phyloP scores from a whole-genome alignment of 352 stramenopile genomes.

The Phytophthora citrophthora region DNA sequence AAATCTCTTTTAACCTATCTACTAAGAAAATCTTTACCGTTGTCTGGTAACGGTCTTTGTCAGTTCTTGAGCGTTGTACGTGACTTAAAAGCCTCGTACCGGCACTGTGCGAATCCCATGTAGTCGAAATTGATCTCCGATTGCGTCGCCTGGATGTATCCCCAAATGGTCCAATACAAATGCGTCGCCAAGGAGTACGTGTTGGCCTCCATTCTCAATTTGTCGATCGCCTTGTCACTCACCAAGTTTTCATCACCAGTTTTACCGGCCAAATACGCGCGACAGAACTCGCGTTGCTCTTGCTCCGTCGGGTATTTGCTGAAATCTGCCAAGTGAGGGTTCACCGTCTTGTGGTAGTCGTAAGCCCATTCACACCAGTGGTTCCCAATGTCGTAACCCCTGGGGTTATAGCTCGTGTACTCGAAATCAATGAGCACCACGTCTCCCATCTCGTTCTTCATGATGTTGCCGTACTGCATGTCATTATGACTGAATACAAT shows the following conservation, averaged over 20 bases:
- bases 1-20: too few relatives aligned
- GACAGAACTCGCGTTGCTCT: slow-evolving; percentile 75
- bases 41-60: too few relatives aligned
- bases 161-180: slow-evolving; percentile 91
- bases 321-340: slow-evolving; percentile 78
- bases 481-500: slow-evolving; percentile 94
- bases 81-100: slow-evolving; percentile 75
- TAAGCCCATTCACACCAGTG: slow-evolving; percentile 92
- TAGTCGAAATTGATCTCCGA: slow-evolving; percentile 95
- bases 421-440: slow-evolving; percentile 94
- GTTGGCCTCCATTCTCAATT: slow-evolving; percentile 74
- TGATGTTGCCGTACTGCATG: slow-evolving; percentile 93
- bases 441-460: slow-evolving; percentile 60
- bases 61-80: slow-evolving; percentile 38
- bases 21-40: too few relatives aligned
- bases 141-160: slow-evolving; percentile 89
- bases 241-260: not conserved
- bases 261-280: slow-evolving; percentile 54
- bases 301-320: slow-evolving; percentile 68
- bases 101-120: slow-evolving; percentile 80
- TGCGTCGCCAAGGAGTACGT: slow-evolving; percentile 88
- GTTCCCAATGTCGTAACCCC: slow-evolving; percentile 92
- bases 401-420: slow-evolving; percentile 92
- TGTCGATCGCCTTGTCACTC: slow-evolving; percentile 64
- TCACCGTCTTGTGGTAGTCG: slow-evolving; percentile 85